Percentiles rank a stretch among this genome's conserved stretches.
Evolutionary conservation across 106 monocot genomes (phyloP).

Genomic region (Dactylorhiza incarnata): DNA sequence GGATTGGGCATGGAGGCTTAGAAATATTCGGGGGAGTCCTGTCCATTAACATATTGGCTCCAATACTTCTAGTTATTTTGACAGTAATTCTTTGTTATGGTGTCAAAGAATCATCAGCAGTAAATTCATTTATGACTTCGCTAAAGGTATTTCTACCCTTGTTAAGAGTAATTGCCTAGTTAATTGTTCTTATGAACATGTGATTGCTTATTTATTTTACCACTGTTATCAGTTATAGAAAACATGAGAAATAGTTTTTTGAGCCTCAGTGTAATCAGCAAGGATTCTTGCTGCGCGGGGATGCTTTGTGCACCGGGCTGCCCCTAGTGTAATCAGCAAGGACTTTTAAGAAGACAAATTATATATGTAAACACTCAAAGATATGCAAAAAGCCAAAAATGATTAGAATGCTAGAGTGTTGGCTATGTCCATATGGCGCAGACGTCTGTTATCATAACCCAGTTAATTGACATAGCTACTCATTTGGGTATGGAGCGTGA

Average conservation of each 20-base stretch:
- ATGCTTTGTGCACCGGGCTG: too few relatives aligned
- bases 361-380: neutral
- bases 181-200: constrained; percentile 20
- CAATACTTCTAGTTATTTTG: constrained; percentile 63
- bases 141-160: constrained; percentile 48
- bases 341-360: neutral
- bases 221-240: neutral
- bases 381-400: neutral
- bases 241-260: neutral
- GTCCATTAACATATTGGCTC: constrained; percentile 85
- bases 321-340: neutral
- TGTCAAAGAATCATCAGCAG: constrained; percentile 74
- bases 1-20: constrained; percentile 82
- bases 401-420: too few relatives aligned
- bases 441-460: too few relatives aligned
- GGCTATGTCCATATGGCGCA: too few relatives aligned
- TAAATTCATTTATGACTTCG: constrained; percentile 81
- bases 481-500: too few relatives aligned
- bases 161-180: neutral
- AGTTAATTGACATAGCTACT: too few relatives aligned
- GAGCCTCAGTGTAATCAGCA: neutral
- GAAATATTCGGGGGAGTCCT: constrained; percentile 79
- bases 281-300: too few relatives aligned
- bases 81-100: constrained; percentile 82
- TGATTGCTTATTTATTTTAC: constrained; percentile 12